Conservation (phyloP, 345 rosid species). For the Citropsis articulata region DNA sequence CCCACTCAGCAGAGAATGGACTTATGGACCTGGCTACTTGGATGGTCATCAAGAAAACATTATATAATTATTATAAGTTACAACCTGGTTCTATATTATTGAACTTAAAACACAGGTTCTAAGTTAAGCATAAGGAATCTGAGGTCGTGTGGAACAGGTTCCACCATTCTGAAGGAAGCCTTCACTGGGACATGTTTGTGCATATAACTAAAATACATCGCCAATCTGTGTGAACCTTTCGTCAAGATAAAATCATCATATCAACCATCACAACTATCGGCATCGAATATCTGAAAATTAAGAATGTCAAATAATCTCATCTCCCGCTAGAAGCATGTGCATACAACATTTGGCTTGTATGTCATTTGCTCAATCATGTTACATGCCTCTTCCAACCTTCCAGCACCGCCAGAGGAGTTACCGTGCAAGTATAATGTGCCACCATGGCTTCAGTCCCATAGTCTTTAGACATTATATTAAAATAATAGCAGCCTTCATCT, state of each 20-base stretch:
- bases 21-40: too few relatives aligned
- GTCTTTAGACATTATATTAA: slow-evolving; percentile 47
- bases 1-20: too few relatives aligned
- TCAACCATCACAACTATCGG: background rate
- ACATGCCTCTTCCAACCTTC: slow-evolving; percentile 67
- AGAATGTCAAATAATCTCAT: background rate
- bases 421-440: slow-evolving; percentile 83
- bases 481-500: slow-evolving; percentile 50
- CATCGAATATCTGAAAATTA: background rate
- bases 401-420: slow-evolving; percentile 73
- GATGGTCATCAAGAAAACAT: too few relatives aligned
- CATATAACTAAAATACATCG: too few relatives aligned
- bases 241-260: background rate
- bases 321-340: slow-evolving; percentile 15
- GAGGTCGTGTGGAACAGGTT: background rate
- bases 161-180: background rate
- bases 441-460: slow-evolving; percentile 50
- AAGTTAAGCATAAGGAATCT: background rate
- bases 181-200: too few relatives aligned
- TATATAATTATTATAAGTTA: background rate
- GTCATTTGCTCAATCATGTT: slow-evolving; percentile 60
- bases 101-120: background rate
- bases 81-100: background rate
- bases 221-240: background rate
- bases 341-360: slow-evolving; percentile 49